Evolutionary conservation across 2,329 filamentous ascomycete genomes (phyloP).

Genomic region (Chrysosphaeria jannelii): DNA sequence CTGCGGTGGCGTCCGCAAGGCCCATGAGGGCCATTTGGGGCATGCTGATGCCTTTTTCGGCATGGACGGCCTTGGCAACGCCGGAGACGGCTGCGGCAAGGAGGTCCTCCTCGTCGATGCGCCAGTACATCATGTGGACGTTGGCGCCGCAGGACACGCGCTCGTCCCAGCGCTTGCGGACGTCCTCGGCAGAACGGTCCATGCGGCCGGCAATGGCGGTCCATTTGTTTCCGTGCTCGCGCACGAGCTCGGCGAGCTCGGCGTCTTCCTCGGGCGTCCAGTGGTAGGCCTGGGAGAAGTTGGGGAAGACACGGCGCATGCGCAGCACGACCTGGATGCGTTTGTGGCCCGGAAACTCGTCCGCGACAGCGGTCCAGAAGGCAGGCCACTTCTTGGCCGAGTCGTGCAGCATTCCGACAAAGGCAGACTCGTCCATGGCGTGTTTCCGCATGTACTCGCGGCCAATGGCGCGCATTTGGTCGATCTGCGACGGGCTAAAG

Average conservation of each 20-base stretch:
- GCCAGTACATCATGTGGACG: conserved; percentile 25
- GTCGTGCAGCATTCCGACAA: conserved; percentile 17
- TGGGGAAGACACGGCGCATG: conserved; percentile 32
- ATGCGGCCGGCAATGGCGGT: conserved; percentile 26
- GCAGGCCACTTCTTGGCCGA: conserved; percentile 8
- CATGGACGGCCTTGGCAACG: too few relatives aligned
- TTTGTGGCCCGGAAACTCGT: conserved; percentile 17
- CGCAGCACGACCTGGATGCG: conserved; percentile 22
- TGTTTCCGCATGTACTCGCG: conserved; percentile 15
- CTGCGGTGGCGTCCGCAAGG: too few relatives aligned
- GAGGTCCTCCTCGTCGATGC: conserved; percentile 30
- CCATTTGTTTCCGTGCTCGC: conserved; percentile 25
- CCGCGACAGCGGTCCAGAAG: conserved; percentile 19
- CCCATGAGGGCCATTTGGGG: too few relatives aligned
- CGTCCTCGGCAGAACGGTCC: conserved; percentile 32
- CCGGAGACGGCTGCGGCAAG: too few relatives aligned
- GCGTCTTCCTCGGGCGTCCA: conserved; percentile 30
- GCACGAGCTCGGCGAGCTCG: conserved; percentile 16
- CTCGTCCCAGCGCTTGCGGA: conserved; percentile 40
- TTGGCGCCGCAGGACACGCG: conserved; percentile 27
- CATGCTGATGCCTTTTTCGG: too few relatives aligned
- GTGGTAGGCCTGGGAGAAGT: conserved; percentile 24
- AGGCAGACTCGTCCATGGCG: conserved; percentile 12
- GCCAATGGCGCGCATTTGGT: conserved; percentile 12
- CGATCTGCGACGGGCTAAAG: conserved; percentile 15